Percentiles rank a stretch among this genome's conserved stretches.
Evolutionary conservation across 164 flowering plant genomes (phyloP).

Genomic region (Vitis rotundifolia): DNA sequence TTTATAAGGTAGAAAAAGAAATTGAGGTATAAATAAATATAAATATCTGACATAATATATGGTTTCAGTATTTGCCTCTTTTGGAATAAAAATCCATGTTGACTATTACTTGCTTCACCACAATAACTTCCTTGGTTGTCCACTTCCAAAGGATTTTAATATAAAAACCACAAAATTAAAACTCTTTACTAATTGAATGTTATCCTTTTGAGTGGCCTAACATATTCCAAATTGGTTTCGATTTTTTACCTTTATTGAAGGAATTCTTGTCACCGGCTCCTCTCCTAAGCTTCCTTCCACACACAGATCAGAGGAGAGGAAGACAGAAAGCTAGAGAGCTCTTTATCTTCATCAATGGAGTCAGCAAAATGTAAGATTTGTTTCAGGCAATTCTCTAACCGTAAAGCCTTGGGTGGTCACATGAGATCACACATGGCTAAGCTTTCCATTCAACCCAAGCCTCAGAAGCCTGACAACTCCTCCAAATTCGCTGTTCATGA

Average conservation of each 20-base stretch:
- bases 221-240: too few species aligned
- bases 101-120: too few species aligned
- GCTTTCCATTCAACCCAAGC: slow-evolving; percentile 19
- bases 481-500: background rate
- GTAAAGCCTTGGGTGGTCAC: slow-evolving; percentile 48
- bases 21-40: too few species aligned
- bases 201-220: too few species aligned
- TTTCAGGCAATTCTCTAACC: slow-evolving; percentile 25
- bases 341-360: slow-evolving; percentile 19
- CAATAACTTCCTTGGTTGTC: too few species aligned
- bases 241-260: slow-evolving; percentile 4
- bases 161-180: too few species aligned
- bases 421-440: slow-evolving; percentile 41
- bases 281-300: slow-evolving; percentile 3
- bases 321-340: background rate
- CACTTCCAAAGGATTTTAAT: too few species aligned
- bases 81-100: too few species aligned
- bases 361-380: slow-evolving; percentile 31
- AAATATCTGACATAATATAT: too few species aligned
- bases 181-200: too few species aligned
- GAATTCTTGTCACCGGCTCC: slow-evolving; percentile 23
- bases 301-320: background rate
- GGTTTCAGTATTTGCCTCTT: too few species aligned
- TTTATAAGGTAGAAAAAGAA: too few species aligned
- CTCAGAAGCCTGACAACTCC: background rate